Evolutionary conservation across 768 basidiomycete genomes (phyloP), one percentile per base, ranked within the genome.

Genomic region (Pisolithus microcarpus): DNA sequence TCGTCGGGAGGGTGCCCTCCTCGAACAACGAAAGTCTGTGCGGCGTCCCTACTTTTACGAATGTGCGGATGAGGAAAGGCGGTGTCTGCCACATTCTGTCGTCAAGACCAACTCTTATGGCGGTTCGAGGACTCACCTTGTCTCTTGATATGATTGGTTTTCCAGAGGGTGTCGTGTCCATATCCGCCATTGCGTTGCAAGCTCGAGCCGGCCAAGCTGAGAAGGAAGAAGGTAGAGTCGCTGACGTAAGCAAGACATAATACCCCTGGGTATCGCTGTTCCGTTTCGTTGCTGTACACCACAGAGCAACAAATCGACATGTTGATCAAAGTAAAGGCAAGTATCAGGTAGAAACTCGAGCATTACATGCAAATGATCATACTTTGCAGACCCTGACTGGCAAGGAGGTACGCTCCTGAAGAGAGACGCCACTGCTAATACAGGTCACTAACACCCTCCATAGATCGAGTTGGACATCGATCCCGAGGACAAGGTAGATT

Each of bases 401-500:
- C 55, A 97, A 96, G 71, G 95, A 97, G 84, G 95, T 93, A 62
- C 53, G 61, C 56, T 48, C 45, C 50, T 50, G 13, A 15, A 4
- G 34, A 16, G 51, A 42, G 28, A 28, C 28, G 46, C 46, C 18
- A 37, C 24, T 31, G 8, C 15, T 19, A 19, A 37, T 26, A 43
- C 26, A 3, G 18, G 48, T 36, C 43, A 43, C 55, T 52, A 46
- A 56, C 52, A 51, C 53, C 47, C 46, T 11, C 15, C 48, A 31
- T 58, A 84, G 94, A 93, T 96, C 68, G 95, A 98, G 69, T 80
- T 98, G 56, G 92, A 96, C 74, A 91, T 96, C 66, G 92, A 95
- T 68, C 72, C 77, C 15, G 88, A 90, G 56, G 90, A 91, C 72
- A 87, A 85, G 78, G 93, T 84, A 50, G 45, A 78, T 60, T 18